phyloP scores from a whole-genome alignment of 495 filamentous ascomycete species.

The Lepidopterella palustris region DNA sequence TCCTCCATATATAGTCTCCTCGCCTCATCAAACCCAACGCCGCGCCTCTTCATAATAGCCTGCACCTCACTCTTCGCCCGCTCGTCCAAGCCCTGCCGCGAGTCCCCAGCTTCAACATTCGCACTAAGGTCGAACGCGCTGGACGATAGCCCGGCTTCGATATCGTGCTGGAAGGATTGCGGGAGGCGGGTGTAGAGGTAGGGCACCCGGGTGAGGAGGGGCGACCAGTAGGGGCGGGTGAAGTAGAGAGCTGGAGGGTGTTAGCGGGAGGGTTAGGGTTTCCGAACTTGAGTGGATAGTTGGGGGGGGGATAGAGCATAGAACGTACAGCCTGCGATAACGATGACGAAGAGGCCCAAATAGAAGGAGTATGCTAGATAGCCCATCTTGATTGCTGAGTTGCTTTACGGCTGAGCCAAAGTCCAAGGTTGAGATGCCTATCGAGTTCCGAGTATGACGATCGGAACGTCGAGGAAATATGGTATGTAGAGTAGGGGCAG shows the following conservation, averaged over 20 bases:
- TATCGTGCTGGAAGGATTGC: slow-evolving; percentile 65
- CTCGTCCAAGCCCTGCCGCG: slow-evolving; percentile 71
- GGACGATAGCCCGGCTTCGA: slow-evolving; percentile 78
- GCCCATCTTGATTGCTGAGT: slow-evolving; percentile 44
- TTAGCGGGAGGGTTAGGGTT: no score
- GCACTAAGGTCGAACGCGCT: slow-evolving; percentile 69
- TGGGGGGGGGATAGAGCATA: slow-evolving; percentile 5
- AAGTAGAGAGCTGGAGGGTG: slow-evolving; percentile 60
- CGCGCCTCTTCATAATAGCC: slow-evolving; percentile 76
- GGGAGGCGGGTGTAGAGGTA: slow-evolving; percentile 66
- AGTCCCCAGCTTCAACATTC: slow-evolving; percentile 73
- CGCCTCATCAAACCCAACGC: slow-evolving; percentile 84
- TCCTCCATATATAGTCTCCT: slow-evolving; percentile 76
- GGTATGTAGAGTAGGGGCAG: no score
- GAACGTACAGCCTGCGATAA: slow-evolving; percentile 37
- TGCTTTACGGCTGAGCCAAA: not conserved
- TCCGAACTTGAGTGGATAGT: slow-evolving; percentile 1
- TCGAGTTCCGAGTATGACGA: no score
- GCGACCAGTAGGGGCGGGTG: slow-evolving; percentile 71
- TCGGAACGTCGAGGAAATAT: no score
- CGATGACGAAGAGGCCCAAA: slow-evolving; percentile 37
- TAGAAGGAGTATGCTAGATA: slow-evolving; percentile 70
- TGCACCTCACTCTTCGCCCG: slow-evolving; percentile 70
- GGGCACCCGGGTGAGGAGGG: slow-evolving; percentile 32
- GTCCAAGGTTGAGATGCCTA: not conserved